These are phyloP conservation scores for Globisporangium abappressorium DNA, from an alignment of 352 stramenopile genomes.

Conservation along the genomic window DNA sequence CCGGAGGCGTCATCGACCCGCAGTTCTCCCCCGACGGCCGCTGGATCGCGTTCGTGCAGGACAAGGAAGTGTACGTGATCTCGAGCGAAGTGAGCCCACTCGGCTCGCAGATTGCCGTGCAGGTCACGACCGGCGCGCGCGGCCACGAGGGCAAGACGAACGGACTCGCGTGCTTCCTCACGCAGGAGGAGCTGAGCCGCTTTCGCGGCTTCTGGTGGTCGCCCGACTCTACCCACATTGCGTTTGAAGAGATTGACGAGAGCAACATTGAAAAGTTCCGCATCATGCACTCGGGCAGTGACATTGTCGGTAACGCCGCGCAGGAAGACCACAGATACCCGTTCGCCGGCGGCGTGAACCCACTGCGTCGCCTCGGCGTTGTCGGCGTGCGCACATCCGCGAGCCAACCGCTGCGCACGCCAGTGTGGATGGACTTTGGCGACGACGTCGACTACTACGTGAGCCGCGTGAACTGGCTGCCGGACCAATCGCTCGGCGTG, in stretches of 20 bases:
- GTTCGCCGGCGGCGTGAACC: conserved; percentile 94
- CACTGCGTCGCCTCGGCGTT: conserved; percentile 84
- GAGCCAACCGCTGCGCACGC: conserved; percentile 29
- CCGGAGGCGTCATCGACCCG: conserved; percentile 90
- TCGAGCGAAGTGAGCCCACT: conserved; percentile 37
- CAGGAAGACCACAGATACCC: conserved; percentile 89
- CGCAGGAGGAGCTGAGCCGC: conserved; percentile 96
- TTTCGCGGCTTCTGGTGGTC: conserved; percentile 97
- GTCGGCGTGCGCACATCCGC: conserved; percentile 34
- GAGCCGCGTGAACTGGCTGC: conserved; percentile 92
- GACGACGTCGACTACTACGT: conserved; percentile 86
- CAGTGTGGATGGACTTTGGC: conserved; percentile 81
- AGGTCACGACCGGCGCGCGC: conserved; percentile 78
- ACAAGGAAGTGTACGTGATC: conserved; percentile 93
- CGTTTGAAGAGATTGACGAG: conserved; percentile 94
- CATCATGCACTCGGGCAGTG: conserved; percentile 93
- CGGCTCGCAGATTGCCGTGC: conserved; percentile 43
- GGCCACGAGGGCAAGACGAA: conserved; percentile 78
- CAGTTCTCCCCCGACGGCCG: conserved; percentile 91
- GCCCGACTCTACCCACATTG: conserved; percentile 78
- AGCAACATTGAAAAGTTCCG: conserved; percentile 91
- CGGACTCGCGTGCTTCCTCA: conserved; percentile 96
- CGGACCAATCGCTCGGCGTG: conserved; percentile 90
- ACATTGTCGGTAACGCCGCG: conserved; percentile 42
- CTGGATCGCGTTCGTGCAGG: conserved; percentile 93